phyloP scores from a whole-genome alignment of 495 filamentous ascomycete genomes.

The Lepraria neglecta region DNA sequence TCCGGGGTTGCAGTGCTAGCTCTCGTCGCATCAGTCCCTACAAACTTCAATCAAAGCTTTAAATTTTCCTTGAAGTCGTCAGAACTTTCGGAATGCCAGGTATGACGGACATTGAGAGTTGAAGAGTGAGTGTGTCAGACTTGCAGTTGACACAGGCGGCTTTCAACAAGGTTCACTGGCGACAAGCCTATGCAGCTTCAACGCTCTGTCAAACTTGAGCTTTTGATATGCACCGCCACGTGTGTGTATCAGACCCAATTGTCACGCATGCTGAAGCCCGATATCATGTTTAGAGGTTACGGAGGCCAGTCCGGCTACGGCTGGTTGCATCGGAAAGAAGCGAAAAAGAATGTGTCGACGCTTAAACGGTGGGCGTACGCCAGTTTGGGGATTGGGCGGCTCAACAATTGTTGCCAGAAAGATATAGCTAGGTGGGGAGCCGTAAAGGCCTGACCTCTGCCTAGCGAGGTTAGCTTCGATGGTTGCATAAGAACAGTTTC shows the following conservation, averaged over 20 bases:
- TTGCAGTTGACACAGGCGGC: conserved; percentile 1
- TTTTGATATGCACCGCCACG: conserved; percentile 2
- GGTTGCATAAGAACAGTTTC: neutral
- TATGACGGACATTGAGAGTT: neutral
- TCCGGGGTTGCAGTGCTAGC: too few species aligned
- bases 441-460: neutral
- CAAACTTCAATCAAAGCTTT: too few species aligned
- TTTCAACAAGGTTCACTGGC: neutral
- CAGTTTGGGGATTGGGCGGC: neutral
- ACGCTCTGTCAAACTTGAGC: neutral
- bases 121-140: conserved; percentile 1
- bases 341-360: too few species aligned
- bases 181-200: conserved; percentile 4
- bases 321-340: neutral
- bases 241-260: conserved; percentile 1
- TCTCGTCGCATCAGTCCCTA: too few species aligned
- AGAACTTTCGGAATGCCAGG: neutral
- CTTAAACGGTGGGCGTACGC: neutral
- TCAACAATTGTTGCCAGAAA: neutral
- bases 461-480: conserved; percentile 1
- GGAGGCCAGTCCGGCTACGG: neutral
- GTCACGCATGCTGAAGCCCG: neutral
- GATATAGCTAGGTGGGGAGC: neutral
- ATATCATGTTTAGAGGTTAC: neutral
- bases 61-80: too few species aligned